Percentiles rank a stretch among this genome's conserved stretches.
phyloP scores from a whole-genome alignment of 257 asterid species.

The Scutellaria baicalensis region DNA sequence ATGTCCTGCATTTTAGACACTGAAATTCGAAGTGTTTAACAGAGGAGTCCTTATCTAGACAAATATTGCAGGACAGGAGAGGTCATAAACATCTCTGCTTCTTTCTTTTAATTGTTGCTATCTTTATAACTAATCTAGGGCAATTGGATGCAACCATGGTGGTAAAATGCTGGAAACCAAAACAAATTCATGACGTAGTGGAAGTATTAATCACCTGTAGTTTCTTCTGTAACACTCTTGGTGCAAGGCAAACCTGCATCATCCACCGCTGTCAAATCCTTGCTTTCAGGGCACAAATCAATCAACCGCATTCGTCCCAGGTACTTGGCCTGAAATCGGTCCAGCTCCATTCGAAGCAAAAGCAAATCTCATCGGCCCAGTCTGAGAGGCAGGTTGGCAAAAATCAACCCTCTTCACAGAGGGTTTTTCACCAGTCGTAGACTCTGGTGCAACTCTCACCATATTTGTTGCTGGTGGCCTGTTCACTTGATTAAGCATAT shows the following conservation, averaged over 20 bases:
- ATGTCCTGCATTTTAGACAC: neutral
- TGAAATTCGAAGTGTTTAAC: neutral
- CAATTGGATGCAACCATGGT: neutral
- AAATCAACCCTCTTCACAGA: slow-evolving; percentile 73
- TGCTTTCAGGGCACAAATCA: slow-evolving; percentile 52
- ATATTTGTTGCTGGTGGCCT: slow-evolving; percentile 25
- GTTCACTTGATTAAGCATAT: slow-evolving; percentile 38
- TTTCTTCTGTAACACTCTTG: slow-evolving; percentile 49
- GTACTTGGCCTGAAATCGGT: slow-evolving; percentile 22
- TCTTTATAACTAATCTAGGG: neutral
- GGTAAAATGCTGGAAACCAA: neutral
- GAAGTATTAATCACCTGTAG: slow-evolving; percentile 44
- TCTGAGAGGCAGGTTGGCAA: slow-evolving; percentile 42
- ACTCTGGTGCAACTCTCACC: slow-evolving; percentile 66
- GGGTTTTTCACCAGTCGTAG: slow-evolving; percentile 32
- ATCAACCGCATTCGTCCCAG: slow-evolving; percentile 21
- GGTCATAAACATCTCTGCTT: neutral
- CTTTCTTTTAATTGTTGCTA: neutral
- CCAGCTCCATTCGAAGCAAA: slow-evolving; percentile 33
- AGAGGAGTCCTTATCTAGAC: neutral
- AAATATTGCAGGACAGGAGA: neutral
- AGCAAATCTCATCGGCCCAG: slow-evolving; percentile 36
- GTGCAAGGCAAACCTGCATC: slow-evolving; percentile 33
- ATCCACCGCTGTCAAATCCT: slow-evolving; percentile 56
- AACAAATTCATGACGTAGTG: neutral